Base-by-base conservation (phyloP, 441 rosid genomes). In the Populus trichocarpa region DNA sequence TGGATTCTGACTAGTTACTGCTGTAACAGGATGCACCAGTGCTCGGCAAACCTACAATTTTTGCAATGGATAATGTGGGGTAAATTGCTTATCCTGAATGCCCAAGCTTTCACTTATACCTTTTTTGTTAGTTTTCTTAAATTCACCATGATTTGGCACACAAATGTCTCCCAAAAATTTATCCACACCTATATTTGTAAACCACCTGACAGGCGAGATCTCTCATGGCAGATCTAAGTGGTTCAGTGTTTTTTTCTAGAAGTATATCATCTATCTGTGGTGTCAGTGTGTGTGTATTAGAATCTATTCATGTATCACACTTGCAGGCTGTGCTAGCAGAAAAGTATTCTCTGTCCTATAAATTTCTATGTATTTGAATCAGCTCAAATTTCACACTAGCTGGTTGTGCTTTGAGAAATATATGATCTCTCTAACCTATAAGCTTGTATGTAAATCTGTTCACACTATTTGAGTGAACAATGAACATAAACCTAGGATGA, bases 21-120 rank as follows among this genome's bases (percentile, higher is more conserved):
- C 78, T 85, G 40, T 84, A 75, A 84, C 94, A 97, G 99, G 99
- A 90, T 64, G 92, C 93, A 35, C 99, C 99, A 53, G 73, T 95
- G 68, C 86, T 97, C 40, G 99, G 99, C 81, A 92, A 91, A 88
- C 97, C 99, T 53, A 89, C 89, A 70, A 80, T 91, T 73, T 83
- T 82, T 78, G 89, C 88, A 61, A 86, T 85, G 35, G 89, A 91
- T 82, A 70, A 76, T 74, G 75, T 80, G 67, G 92, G 99, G 99
- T 97, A 91, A 85, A 80, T 81, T 74, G 72, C 85, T 79, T 85
- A 38, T 82, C 66, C 35, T 76, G 25, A 11, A 2, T 26, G 69
- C 64, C 28, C 11, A 35, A 32, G 23, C 33, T 68, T 76, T 32
- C 53, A 35, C 33, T 7, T 28, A 0, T 67, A 67, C 33, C 69